Conservation (phyloP, 129 eudicot genomes). For the Arctium minus region DNA sequence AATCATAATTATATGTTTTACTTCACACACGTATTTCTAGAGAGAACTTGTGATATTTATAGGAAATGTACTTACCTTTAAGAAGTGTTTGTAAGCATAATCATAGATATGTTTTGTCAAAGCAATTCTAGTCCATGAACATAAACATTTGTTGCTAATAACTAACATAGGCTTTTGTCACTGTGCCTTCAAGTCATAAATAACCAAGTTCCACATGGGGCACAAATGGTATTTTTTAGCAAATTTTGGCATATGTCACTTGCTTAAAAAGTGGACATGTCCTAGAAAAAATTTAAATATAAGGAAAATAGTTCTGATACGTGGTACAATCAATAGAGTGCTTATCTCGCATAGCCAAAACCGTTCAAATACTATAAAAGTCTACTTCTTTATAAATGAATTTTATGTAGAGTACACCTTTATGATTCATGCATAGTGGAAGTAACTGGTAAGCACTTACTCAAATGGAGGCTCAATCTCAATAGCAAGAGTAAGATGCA, state of each 20-base stretch:
- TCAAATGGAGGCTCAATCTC: slow-evolving; percentile 93
- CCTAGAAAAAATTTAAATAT: not conserved
- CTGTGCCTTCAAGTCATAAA: not conserved
- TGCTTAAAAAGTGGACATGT: not conserved
- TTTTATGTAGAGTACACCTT: not conserved
- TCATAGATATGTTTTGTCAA: not conserved
- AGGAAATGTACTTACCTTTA: not conserved
- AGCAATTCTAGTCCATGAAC: not conserved
- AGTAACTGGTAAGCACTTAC: slow-evolving; percentile 45
- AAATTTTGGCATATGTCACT: not conserved
- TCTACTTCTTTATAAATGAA: not conserved
- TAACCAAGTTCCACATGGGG: not conserved
- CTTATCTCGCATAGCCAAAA: not conserved
- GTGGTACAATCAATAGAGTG: not conserved
- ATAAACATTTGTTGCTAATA: not conserved
- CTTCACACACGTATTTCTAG: not conserved
- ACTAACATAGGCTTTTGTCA: not conserved
- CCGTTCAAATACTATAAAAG: slow-evolving; percentile 1
- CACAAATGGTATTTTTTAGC: slow-evolving; percentile 8
- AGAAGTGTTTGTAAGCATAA: not conserved
- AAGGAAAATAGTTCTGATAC: not conserved
- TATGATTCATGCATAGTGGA: slow-evolving; percentile 9
- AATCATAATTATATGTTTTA: slow-evolving; percentile 1
- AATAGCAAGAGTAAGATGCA: slow-evolving; percentile 82
- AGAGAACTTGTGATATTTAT: not conserved